Conservation (phyloP, 495 filamentous ascomycete species). For the Aspergillus leporis region DNA sequence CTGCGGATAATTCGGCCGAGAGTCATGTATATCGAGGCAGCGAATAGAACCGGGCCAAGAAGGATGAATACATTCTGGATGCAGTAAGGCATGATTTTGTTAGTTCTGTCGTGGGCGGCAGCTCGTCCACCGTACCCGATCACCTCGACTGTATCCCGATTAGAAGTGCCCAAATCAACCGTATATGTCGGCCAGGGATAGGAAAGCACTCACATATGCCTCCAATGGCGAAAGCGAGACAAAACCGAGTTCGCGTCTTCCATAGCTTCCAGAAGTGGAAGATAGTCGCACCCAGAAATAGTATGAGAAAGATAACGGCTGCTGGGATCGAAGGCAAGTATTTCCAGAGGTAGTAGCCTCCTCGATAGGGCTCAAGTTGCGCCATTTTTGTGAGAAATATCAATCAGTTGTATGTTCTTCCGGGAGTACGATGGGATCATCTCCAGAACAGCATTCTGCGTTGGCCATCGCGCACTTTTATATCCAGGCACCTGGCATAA, state of each 20-base stretch:
- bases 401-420: not conserved
- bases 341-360: constrained; percentile 23
- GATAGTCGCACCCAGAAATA: constrained; percentile 49
- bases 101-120: not conserved
- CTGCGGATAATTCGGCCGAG: constrained; percentile 1
- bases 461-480: not conserved
- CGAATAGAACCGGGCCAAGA: constrained; percentile 1
- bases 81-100: not conserved
- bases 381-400: not conserved
- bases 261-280: constrained; percentile 37
- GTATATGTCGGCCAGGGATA: not conserved
- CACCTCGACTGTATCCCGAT: not conserved
- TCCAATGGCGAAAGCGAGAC: constrained; percentile 28
- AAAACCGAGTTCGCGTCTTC: constrained; percentile 20
- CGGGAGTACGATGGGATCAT: not conserved
- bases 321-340: constrained; percentile 48
- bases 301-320: constrained; percentile 47
- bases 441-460: not conserved
- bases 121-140: constrained; percentile 3
- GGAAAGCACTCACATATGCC: constrained; percentile 23
- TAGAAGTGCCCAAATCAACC: not conserved
- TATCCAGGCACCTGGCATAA: not conserved
- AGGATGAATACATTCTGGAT: constrained; percentile 6
- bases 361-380: not conserved
- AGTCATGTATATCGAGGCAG: constrained; percentile 5